Conservation (phyloP, 345 rosid species). For the Angophora floribunda region DNA sequence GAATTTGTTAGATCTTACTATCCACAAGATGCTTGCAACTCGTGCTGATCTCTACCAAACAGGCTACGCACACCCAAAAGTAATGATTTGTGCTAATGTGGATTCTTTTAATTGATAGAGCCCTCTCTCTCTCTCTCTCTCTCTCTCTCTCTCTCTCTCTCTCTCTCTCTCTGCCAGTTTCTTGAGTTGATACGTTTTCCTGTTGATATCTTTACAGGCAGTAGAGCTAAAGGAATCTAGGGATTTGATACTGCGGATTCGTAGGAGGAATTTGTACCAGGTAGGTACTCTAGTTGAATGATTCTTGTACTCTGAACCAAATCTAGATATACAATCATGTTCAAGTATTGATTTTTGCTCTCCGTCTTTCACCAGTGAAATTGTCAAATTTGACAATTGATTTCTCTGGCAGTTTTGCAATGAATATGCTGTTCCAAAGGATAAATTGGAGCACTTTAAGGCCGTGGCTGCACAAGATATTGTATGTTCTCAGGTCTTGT, state of each 20-base stretch:
- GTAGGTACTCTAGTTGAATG: constrained; percentile 15
- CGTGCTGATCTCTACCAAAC: constrained; percentile 93
- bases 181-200: neutral
- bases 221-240: constrained; percentile 72
- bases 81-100: constrained; percentile 44
- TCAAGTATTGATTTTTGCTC: neutral
- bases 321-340: neutral
- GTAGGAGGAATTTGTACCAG: constrained; percentile 82
- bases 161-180: neutral
- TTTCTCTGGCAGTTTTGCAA: constrained; percentile 88
- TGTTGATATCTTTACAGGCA: constrained; percentile 43
- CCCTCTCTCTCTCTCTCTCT: no score
- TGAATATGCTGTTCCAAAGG: constrained; percentile 90
- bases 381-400: neutral
- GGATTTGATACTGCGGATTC: constrained; percentile 76
- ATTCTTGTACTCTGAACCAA: neutral
- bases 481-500: constrained; percentile 84
- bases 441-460: constrained; percentile 68
- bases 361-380: neutral
- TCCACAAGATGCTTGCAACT: constrained; percentile 77
- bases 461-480: constrained; percentile 79
- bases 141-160: no score
- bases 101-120: neutral
- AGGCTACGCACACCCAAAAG: constrained; percentile 93
- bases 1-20: constrained; percentile 52